Evolutionary conservation across 352 stramenopile species (phyloP).

Genomic region (Globisporangium camurandrum): DNA sequence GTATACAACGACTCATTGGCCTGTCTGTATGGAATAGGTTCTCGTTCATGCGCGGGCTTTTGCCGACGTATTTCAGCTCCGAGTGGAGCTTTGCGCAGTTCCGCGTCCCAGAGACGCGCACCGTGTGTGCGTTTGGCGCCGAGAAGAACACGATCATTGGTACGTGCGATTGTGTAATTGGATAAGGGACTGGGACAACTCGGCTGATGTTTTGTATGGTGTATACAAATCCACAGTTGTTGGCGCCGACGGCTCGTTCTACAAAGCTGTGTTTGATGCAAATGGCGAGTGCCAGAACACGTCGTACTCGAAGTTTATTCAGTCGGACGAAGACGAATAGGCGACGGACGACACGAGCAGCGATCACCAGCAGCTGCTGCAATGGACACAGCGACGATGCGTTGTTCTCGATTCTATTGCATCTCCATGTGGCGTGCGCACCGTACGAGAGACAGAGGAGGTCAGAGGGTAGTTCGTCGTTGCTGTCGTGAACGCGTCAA

Average conservation of each 20-base stretch:
- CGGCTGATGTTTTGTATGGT: too few relatives aligned
- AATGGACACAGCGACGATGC: too few relatives aligned
- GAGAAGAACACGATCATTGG: constrained; percentile 92
- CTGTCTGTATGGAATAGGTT: constrained; percentile 43
- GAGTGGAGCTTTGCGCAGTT: constrained; percentile 95
- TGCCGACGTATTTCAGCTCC: constrained; percentile 92
- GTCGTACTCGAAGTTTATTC: constrained; percentile 88
- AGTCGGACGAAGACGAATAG: constrained; percentile 84
- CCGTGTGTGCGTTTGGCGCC: constrained; percentile 88
- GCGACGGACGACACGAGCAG: constrained; percentile 6
- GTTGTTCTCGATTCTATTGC: too few relatives aligned
- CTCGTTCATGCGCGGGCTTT: constrained; percentile 84
- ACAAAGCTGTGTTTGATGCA: constrained; percentile 84
- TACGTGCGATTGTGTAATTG: constrained; percentile 18
- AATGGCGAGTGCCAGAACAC: constrained; percentile 87
- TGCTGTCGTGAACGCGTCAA: too few relatives aligned
- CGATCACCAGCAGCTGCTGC: too few relatives aligned
- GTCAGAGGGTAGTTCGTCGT: too few relatives aligned
- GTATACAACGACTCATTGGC: too few relatives aligned
- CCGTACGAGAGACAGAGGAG: too few relatives aligned
- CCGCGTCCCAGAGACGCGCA: constrained; percentile 84
- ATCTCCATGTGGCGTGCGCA: too few relatives aligned
- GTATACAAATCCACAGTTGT: constrained; percentile 41
- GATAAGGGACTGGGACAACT: too few relatives aligned
- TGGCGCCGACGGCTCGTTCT: constrained; percentile 81